Conservation (phyloP, 345 rosid species). For the Eucalyptus sideroxylon region DNA sequence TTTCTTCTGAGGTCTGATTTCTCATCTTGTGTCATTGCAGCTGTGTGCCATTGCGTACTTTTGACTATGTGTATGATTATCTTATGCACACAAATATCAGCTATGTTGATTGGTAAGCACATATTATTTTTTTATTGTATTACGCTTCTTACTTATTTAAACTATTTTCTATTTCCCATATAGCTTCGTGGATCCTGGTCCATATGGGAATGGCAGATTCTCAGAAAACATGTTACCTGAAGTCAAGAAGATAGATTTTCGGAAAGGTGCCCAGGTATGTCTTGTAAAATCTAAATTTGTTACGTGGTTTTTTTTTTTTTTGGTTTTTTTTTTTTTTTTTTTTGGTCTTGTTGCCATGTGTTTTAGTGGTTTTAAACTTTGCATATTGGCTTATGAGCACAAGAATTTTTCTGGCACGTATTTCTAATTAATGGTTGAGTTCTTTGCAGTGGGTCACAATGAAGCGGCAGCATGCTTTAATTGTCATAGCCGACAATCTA, state of each 20-base stretch:
- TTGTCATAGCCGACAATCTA: constrained; percentile 75
- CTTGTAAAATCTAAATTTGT: neutral
- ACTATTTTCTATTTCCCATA: constrained; percentile 2
- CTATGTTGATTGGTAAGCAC: constrained; percentile 66
- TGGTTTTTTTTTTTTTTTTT: no score
- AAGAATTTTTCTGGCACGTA: neutral
- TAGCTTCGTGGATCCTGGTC: constrained; percentile 90
- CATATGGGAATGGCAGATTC: constrained; percentile 89
- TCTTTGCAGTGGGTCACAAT: constrained; percentile 84
- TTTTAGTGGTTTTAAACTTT: neutral
- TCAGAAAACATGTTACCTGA: constrained; percentile 92
- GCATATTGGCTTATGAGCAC: neutral
- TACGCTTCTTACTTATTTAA: neutral
- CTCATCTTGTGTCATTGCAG: constrained; percentile 26
- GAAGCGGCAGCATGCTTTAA: constrained; percentile 93
- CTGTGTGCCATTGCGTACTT: constrained; percentile 77
- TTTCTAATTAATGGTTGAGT: neutral
- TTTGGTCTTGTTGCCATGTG: neutral
- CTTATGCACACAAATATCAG: constrained; percentile 73
- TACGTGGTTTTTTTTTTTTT: neutral
- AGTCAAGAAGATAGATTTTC: constrained; percentile 65
- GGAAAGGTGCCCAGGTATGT: constrained; percentile 92
- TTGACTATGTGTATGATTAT: constrained; percentile 78
- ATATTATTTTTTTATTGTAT: neutral
- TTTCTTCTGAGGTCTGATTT: neutral